Base-by-base conservation (phyloP, 129 eudicot genomes). In the Heracleum sosnowskyi region DNA sequence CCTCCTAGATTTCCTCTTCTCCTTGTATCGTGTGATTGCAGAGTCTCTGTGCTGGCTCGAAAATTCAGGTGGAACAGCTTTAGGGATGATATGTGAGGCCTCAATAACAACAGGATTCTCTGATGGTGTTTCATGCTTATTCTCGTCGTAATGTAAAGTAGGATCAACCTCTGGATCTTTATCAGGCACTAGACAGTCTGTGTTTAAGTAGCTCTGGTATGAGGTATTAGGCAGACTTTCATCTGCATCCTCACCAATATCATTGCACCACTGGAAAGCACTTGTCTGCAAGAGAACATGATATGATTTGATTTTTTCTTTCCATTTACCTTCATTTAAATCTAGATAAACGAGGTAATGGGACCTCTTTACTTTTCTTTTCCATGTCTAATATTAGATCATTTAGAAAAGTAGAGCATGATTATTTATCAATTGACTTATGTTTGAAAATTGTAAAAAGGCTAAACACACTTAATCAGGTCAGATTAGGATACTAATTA, bases 1-100 rank as follows among this genome's bases (percentile, higher is more conserved):
- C 97, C 98, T 94, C 74, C 98, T 86, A 69, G 87, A 85, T 88
- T 90, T 91, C 92, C 87, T 94, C 86, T 94, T 94, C 82, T 94
- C 97, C 84, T 94, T 94, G 87, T 94, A 94, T 24, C 98, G 92
- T 12, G 92, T 85, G 79, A 94, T n/a, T 1, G 98, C 98, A 16
- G 97, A 83, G 78, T 90, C 97, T 51, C 98, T 79, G 63, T 91
- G 97, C 57, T 88, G 97, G 73, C 81, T 91, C 75, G 83, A 89
- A 39, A 91, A 73, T 72, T 91, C 98, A 73, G 85, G 84, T 35
- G 82, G 46, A 81, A 73, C 78, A 35, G 75, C 81, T 83, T 73
- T 79, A 34, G 91, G 97, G 63, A 80, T 68, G 72, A 73, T 49
- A 26, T 80, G 88, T 5, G 76, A 20, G 73, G 76, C 73, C 51